Conservation (phyloP, 441 rosid genomes). For the Arabidopsis hybrid region DNA sequence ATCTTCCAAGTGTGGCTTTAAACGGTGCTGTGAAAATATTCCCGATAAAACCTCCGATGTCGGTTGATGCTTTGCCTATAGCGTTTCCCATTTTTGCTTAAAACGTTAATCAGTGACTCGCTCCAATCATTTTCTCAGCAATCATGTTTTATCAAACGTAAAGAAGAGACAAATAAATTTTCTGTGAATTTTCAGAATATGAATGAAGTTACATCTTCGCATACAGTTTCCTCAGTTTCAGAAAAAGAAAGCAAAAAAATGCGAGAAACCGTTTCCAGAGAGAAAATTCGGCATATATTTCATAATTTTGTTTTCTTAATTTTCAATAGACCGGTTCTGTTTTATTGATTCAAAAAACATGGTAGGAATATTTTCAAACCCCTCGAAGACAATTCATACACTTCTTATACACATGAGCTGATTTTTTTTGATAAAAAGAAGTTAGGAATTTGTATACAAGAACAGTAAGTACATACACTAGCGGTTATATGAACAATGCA, state of each 20-base stretch:
- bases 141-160: slow-evolving; percentile 20
- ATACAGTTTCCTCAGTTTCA: slow-evolving; percentile 13
- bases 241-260: neutral
- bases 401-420: neutral
- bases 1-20: slow-evolving; percentile 61
- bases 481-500: slow-evolving; percentile 31
- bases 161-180: neutral
- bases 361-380: neutral
- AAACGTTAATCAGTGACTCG: slow-evolving; percentile 22
- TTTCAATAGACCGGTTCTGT: no score
- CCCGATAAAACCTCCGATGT: slow-evolving; percentile 61
- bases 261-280: slow-evolving; percentile 22
- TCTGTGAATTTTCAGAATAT: slow-evolving; percentile 8
- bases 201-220: slow-evolving; percentile 23
- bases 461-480: slow-evolving; percentile 21
- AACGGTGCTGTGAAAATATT: slow-evolving; percentile 63
- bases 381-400: neutral
- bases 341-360: no score
- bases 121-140: neutral
- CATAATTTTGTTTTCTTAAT: no score
- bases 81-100: slow-evolving; percentile 56
- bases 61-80: slow-evolving; percentile 61
- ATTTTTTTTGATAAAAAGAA: neutral
- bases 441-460: slow-evolving; percentile 30
- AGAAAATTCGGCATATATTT: neutral